These are phyloP conservation scores for Diaporthe australafricana DNA, from an alignment of 2,329 filamentous ascomycete genomes.

Conservation along the genomic window DNA sequence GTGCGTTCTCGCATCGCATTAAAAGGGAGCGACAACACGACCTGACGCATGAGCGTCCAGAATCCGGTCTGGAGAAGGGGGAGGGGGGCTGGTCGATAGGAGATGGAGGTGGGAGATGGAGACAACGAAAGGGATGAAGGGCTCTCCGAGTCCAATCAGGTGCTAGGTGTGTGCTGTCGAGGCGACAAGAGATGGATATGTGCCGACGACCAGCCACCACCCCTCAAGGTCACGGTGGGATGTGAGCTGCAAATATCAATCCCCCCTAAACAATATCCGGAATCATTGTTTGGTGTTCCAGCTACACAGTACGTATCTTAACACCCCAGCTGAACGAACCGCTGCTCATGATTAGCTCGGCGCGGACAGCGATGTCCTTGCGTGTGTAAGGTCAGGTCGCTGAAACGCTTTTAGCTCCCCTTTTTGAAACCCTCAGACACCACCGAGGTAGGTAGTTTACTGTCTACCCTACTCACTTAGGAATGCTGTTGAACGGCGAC, in stretches of 20 bases:
- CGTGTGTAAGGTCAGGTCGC: slow-evolving; percentile 4
- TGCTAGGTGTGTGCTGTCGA: not conserved
- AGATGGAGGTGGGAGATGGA: not conserved
- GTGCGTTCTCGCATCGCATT: not conserved
- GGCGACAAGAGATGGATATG: not conserved
- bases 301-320: not conserved
- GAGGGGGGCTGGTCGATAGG: not conserved
- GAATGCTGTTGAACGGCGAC: not conserved
- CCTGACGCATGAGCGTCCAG: slow-evolving; percentile 4
- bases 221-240: not conserved
- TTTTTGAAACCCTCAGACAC: slow-evolving; percentile 18
- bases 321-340: too few species aligned
- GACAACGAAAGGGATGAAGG: too few species aligned
- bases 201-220: slow-evolving; percentile 18
- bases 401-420: slow-evolving; percentile 23
- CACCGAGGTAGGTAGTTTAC: not conserved
- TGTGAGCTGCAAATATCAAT: too few species aligned
- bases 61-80: not conserved
- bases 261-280: slow-evolving; percentile 1
- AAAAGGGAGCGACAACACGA: not conserved
- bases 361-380: slow-evolving; percentile 18
- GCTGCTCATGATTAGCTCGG: not conserved
- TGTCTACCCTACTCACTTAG: not conserved
- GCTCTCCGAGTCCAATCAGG: not conserved
- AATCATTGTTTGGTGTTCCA: not conserved